These are phyloP conservation scores for Euphorbia lathyris DNA, from an alignment of 345 rosid species.

Conservation along the genomic window DNA sequence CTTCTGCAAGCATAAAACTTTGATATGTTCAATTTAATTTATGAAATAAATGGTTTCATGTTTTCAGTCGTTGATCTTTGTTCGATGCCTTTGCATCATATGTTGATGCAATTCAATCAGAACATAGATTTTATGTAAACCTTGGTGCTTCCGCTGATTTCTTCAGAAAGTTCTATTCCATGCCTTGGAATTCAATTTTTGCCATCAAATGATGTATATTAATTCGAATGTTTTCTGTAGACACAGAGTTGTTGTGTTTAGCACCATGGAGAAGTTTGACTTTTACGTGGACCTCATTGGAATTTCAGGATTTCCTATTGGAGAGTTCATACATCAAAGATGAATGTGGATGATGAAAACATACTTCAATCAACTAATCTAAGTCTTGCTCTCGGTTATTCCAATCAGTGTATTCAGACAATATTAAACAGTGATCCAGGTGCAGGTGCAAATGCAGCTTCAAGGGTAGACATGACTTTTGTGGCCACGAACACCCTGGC, in stretches of 20 bases:
- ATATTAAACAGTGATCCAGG: conserved; percentile 44
- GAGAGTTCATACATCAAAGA: conserved; percentile 34
- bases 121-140: neutral
- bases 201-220: neutral
- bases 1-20: too few species aligned
- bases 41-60: too few species aligned
- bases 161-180: neutral
- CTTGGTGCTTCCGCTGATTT: neutral
- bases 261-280: conserved; percentile 25
- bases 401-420: conserved; percentile 33
- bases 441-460: conserved; percentile 93
- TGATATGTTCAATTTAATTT: too few species aligned
- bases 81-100: neutral
- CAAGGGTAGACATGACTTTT: conserved; percentile 41
- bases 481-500: conserved; percentile 56
- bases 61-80: neutral
- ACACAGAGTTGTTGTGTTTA: conserved; percentile 10
- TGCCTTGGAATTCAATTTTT: neutral
- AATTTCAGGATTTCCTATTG: conserved; percentile 32
- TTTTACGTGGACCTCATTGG: conserved; percentile 17
- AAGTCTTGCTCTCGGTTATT: conserved; percentile 39
- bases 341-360: conserved; percentile 50
- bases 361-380: conserved; percentile 40
- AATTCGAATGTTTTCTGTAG: conserved; percentile 6
- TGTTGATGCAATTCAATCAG: neutral